Percentiles rank a stretch among this genome's conserved stretches.
Conservation (phyloP, 805 yeast genomes). For the Candida sanyiensis region DNA sequence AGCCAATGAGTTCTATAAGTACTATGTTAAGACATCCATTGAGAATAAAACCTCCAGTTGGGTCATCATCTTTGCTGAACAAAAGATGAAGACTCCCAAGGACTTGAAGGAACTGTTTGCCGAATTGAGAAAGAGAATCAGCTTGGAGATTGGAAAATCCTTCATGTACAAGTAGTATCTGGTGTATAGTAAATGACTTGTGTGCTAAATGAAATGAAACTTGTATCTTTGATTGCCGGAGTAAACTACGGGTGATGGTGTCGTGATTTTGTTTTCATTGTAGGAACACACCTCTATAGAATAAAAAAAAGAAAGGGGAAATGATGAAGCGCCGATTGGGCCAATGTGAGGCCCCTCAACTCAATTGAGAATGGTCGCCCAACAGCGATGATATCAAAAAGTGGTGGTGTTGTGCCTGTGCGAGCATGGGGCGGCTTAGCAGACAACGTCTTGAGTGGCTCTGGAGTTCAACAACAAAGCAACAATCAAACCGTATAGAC, state of each 20-base stretch:
- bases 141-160: slow-evolving; percentile 22
- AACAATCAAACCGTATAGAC: slow-evolving; percentile 97
- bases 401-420: background rate
- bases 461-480: slow-evolving; percentile 96
- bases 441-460: slow-evolving; percentile 86
- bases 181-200: background rate
- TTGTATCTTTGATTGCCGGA: too few relatives aligned
- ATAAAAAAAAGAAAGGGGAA: background rate
- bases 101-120: slow-evolving; percentile 15
- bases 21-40: slow-evolving; percentile 10
- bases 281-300: slow-evolving; percentile 1
- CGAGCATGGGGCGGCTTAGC: slow-evolving; percentile 40
- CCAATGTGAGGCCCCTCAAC: slow-evolving; percentile 2
- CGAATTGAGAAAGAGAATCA: slow-evolving; percentile 21
- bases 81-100: slow-evolving; percentile 17
- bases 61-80: slow-evolving; percentile 18
- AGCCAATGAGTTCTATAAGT: slow-evolving; percentile 21
- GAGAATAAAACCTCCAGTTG: slow-evolving; percentile 13
- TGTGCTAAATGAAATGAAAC: background rate
- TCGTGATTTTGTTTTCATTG: background rate
- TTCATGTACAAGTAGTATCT: slow-evolving; percentile 14
- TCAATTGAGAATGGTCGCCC: slow-evolving; percentile 2
- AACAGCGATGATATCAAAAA: slow-evolving; percentile 1
- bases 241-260: too few relatives aligned
- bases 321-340: background rate